Evolutionary conservation across 257 asterid species (phyloP).

Genomic region (Eustoma russellianum): DNA sequence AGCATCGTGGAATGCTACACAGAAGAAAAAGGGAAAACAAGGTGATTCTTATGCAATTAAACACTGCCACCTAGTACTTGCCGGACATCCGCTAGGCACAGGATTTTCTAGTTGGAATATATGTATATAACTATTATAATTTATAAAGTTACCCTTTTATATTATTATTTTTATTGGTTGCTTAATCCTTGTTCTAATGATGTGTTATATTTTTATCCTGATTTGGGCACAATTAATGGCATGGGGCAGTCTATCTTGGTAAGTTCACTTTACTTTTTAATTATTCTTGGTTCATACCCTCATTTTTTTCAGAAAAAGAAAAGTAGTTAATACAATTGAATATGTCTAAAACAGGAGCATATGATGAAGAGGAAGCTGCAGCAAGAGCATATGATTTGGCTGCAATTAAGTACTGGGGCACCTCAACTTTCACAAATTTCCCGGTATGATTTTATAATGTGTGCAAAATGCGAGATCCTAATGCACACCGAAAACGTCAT

Average conservation of each 20-base stretch:
- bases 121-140: not conserved
- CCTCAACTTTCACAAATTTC: conserved; percentile 62
- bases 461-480: too few species aligned
- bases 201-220: conserved; percentile 12
- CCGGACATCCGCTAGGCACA: too few species aligned
- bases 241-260: conserved; percentile 71
- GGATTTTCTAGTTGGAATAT: not conserved
- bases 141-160: not conserved
- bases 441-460: conserved; percentile 35
- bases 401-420: conserved; percentile 81
- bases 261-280: conserved; percentile 14
- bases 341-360: conserved; percentile 45
- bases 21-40: conserved; percentile 83
- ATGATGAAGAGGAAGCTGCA: conserved; percentile 82
- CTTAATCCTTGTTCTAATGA: conserved; percentile 12
- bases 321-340: not conserved
- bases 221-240: conserved; percentile 15
- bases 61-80: too few species aligned
- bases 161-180: not conserved
- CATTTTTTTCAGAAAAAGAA: not conserved
- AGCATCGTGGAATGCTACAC: conserved; percentile 77
- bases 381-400: conserved; percentile 90
- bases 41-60: conserved; percentile 19
- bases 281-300: too few species aligned
- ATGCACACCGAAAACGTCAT: too few species aligned